Evolutionary conservation across 495 filamentous ascomycete genomes (phyloP).

Genomic region (Neurospora sp.): DNA sequence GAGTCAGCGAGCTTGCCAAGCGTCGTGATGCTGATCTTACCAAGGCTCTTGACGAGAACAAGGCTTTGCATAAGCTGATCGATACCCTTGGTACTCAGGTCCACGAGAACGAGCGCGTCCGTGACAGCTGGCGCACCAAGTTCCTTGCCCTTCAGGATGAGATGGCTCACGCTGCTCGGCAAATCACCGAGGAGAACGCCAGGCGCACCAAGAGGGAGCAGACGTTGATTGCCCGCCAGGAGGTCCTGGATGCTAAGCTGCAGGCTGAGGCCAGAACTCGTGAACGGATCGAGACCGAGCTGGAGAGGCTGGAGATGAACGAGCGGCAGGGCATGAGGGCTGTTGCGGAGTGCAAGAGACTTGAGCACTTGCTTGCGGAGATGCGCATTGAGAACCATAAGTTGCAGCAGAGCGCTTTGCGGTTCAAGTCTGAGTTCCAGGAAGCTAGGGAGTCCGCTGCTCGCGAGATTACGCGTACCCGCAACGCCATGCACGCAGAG

Average conservation of each 20-base stretch:
- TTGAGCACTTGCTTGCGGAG: constrained; percentile 54
- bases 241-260: constrained; percentile 67
- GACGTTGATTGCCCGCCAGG: constrained; percentile 60
- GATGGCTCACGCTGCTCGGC: constrained; percentile 63
- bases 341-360: constrained; percentile 45
- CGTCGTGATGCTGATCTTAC: constrained; percentile 32
- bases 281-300: constrained; percentile 69
- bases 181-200: constrained; percentile 73
- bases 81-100: constrained; percentile 62
- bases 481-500: constrained; percentile 68
- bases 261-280: constrained; percentile 67
- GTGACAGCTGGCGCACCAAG: constrained; percentile 68
- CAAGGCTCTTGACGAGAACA: constrained; percentile 33
- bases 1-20: constrained; percentile 28
- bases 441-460: constrained; percentile 68
- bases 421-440: constrained; percentile 72
- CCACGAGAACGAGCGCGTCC: constrained; percentile 70
- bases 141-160: constrained; percentile 76
- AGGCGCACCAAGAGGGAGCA: constrained; percentile 63
- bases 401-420: constrained; percentile 51
- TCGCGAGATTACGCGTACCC: constrained; percentile 67
- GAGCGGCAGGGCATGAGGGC: constrained; percentile 58
- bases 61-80: constrained; percentile 52
- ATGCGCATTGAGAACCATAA: constrained; percentile 60
- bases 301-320: constrained; percentile 63